Evolutionary conservation across 805 yeast species (phyloP).

Genomic region (Hanseniaspora thailandica): DNA sequence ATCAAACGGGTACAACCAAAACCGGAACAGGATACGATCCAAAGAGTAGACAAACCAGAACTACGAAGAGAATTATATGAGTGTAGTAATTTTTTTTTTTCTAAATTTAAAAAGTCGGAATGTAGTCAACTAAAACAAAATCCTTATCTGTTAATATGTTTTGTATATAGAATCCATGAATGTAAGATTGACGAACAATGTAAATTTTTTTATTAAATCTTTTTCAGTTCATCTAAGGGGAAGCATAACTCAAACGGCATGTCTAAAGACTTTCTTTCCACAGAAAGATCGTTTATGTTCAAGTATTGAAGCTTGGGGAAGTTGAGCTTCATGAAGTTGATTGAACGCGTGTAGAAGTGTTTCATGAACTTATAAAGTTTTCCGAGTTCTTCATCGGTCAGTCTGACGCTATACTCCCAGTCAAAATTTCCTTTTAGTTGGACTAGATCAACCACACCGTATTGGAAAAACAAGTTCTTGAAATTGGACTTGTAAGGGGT

Average conservation of each 20-base stretch:
- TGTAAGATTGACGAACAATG: not conserved
- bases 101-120: not conserved
- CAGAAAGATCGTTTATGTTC: slow-evolving; percentile 5
- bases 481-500: slow-evolving; percentile 5
- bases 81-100: not conserved
- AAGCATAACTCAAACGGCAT: not conserved
- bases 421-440: not conserved
- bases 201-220: not conserved
- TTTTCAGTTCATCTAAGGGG: not conserved
- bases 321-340: not conserved
- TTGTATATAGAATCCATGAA: not conserved
- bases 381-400: not conserved
- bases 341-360: slow-evolving; percentile 3
- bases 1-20: slow-evolving; percentile 54
- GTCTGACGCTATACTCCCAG: not conserved
- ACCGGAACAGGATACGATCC: slow-evolving; percentile 49
- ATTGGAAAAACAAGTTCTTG: slow-evolving; percentile 1
- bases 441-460: not conserved
- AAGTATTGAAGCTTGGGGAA: slow-evolving; percentile 2
- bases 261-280: not conserved
- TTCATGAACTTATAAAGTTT: not conserved
- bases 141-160: not conserved
- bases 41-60: slow-evolving; percentile 32
- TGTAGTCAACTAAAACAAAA: not conserved
- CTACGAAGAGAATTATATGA: slow-evolving; percentile 18